Conservation (phyloP, 1,139 yeast genomes). For the Taphrina communis region DNA sequence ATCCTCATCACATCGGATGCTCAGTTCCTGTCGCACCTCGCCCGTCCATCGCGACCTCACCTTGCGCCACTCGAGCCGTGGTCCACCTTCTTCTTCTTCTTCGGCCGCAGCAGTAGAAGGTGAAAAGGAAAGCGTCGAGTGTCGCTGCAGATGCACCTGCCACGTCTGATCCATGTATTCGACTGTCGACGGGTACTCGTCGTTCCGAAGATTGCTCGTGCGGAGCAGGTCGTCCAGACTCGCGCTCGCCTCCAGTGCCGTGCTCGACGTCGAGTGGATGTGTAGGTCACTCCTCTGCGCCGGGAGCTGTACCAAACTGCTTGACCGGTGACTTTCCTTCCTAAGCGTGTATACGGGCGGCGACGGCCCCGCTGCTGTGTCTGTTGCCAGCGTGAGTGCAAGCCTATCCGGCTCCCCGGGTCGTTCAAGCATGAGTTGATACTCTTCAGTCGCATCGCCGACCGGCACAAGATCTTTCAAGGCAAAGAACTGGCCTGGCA, state of each 20-base stretch:
- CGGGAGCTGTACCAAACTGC: not conserved
- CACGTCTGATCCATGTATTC: not conserved
- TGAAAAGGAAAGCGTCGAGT: not conserved
- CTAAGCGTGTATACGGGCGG: not conserved
- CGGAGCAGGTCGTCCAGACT: not conserved
- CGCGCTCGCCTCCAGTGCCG: not conserved
- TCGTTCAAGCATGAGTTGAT: not conserved
- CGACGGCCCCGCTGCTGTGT: not conserved
- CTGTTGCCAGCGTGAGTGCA: not conserved
- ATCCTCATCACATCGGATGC: not conserved
- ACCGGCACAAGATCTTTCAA: conserved; percentile 5
- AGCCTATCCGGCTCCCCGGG: not conserved
- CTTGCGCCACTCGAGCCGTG: not conserved
- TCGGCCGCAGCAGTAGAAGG: not conserved
- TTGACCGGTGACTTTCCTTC: no score
- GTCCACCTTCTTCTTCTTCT: not conserved
- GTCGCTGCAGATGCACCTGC: not conserved
- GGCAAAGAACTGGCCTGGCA: conserved; percentile 12
- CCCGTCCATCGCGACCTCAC: conserved; percentile 5
- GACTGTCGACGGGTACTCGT: not conserved
- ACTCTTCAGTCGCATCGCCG: not conserved
- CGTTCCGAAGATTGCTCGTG: not conserved
- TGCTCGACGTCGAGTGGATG: not conserved
- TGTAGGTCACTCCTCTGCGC: conserved; percentile 1
- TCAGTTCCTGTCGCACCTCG: not conserved